These are phyloP conservation scores for Fusarium sp. DNA, from an alignment of 2,329 filamentous ascomycete species.

Conservation along the genomic window DNA sequence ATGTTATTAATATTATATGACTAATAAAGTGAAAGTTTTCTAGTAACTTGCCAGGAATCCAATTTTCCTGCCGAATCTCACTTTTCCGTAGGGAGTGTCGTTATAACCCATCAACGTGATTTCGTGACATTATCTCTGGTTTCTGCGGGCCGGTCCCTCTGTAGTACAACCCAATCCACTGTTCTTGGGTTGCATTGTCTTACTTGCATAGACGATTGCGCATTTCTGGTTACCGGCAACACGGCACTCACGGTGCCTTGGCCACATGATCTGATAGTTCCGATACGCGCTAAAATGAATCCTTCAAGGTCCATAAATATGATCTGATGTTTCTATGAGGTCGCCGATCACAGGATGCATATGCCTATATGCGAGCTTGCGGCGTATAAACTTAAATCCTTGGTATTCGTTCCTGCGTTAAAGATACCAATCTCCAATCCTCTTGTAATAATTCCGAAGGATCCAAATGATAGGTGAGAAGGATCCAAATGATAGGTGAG, in stretches of 20 bases:
- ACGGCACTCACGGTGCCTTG: not conserved
- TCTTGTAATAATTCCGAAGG: no score
- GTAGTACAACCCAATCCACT: no score
- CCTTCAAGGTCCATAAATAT: not conserved
- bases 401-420: not conserved
- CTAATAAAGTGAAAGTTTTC: no score
- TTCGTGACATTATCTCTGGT: not conserved
- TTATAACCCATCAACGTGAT: not conserved
- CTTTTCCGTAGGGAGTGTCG: not conserved
- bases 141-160: not conserved
- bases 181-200: conserved; percentile 2
- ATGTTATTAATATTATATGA: no score
- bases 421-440: not conserved
- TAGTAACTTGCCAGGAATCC: no score
- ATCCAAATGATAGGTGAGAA: no score
- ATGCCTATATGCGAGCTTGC: not conserved
- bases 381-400: not conserved
- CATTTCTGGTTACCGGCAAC: not conserved
- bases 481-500: not conserved
- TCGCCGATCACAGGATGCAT: not conserved
- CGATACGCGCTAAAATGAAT: not conserved
- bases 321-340: conserved; percentile 8
- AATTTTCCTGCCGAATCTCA: no score
- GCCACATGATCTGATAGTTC: not conserved
- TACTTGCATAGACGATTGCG: not conserved